A percentile compares a stretch with the other conserved stretches of the same genome.
phyloP scores from a whole-genome alignment of 441 rosid species.

The Melastoma candidum region DNA sequence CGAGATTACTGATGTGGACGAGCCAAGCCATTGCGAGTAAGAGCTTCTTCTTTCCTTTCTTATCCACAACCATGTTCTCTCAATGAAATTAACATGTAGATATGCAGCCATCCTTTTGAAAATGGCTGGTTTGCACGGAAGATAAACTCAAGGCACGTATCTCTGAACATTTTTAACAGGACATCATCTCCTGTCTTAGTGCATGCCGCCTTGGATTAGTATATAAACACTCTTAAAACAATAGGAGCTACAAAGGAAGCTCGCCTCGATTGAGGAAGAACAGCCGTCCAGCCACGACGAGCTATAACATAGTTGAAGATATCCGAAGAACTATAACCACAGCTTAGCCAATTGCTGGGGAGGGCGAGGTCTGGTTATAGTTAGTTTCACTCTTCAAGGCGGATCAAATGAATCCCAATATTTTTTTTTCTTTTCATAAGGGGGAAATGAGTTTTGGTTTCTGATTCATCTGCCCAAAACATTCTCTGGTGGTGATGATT shows the following conservation, averaged over 20 bases:
- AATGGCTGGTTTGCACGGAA: conserved; percentile 66
- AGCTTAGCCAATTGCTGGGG: no score
- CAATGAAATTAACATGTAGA: conserved; percentile 23
- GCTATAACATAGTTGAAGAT: conserved; percentile 25
- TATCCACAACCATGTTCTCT: conserved; percentile 6
- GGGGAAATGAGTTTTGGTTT: no score
- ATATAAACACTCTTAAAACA: no score
- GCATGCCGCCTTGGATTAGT: no score
- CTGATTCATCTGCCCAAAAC: no score
- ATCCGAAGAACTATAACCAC: no score
- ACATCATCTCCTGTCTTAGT: neutral
- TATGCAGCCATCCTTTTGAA: conserved; percentile 65
- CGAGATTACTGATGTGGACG: conserved; percentile 81
- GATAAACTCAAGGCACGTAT: conserved; percentile 58
- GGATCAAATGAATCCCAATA: no score
- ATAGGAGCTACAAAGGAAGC: conserved; percentile 69
- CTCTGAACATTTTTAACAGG: neutral
- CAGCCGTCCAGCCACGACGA: conserved; percentile 61
- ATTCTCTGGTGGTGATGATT: no score
- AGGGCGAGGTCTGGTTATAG: no score
- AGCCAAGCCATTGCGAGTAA: conserved; percentile 99
- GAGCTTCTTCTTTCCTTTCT: conserved; percentile 10
- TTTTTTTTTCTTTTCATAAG: no score
- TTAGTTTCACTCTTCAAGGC: no score
- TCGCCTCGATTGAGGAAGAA: conserved; percentile 52